Base-by-base conservation (phyloP, 805 yeast genomes). In the Candida maesae region DNA sequence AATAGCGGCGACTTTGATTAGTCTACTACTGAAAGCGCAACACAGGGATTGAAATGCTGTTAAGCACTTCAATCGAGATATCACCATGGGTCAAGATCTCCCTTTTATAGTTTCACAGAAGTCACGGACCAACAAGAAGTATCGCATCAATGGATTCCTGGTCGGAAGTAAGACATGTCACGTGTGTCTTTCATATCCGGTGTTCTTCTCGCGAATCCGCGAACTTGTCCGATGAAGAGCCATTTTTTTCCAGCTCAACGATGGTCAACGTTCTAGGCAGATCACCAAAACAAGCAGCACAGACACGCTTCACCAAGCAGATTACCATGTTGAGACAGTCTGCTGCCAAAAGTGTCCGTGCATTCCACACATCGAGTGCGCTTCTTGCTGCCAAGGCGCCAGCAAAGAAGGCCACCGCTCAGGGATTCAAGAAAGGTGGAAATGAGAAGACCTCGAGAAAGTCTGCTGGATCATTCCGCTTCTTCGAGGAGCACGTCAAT, bases 401-500 rank as follows among this genome's bases (percentile, higher is more conserved):
- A 2, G 51, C 49, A 13, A 49, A 49, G 42, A 49, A 49, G 42
- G 46, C 49, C 18, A 14, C 41, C 14, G 41, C 50, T 5, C 41
- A 49, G 18, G 50, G 50, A 4, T 49, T 44, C 46, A 49, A 46
- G 44, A 44, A 30, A 19, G 42, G 41, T 4, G 49, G 45, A 15
- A 28, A 40, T 7, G 38, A 36, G 5, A 45, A 35, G 31, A 15
- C 42, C 6, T 20, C 40, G 8, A 47, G 42, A 38, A 50, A 50
- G 49, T 44, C 52, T 36, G 36, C 52, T 23, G 53, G 53, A n/a
- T 45, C 50, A 2, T 44, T 44, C 47, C 42, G 50, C 20, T 33
- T 44, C 42, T 50, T 50, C 33, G 45, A 47, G 19, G 52, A 50
- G 19, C 50, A 50, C 27, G 38, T 50, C 36, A 41, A 48, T 21